These are phyloP conservation scores for Flaveria linearis DNA, from an alignment of 129 eudicot genomes.

Conservation along the genomic window DNA sequence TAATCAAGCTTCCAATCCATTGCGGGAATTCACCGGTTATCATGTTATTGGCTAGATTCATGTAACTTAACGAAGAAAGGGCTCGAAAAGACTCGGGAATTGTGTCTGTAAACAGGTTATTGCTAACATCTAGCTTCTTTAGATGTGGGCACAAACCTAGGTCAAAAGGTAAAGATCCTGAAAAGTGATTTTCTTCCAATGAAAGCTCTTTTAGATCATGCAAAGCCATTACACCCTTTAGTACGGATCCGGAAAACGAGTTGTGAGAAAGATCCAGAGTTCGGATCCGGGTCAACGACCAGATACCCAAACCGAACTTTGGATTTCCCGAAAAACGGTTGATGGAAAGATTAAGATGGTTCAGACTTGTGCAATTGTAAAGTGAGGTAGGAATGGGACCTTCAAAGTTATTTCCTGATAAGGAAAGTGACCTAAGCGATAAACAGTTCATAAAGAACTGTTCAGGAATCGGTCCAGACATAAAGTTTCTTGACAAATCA, in stretches of 20 bases:
- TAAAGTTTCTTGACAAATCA: constrained; percentile 61
- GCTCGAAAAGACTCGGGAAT: constrained; percentile 53
- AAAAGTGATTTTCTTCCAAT: constrained; percentile 64
- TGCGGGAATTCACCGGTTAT: constrained; percentile 66
- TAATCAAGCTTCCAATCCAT: constrained; percentile 57
- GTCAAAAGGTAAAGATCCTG: constrained; percentile 67
- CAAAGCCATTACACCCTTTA: constrained; percentile 48
- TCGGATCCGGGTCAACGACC: constrained; percentile 66
- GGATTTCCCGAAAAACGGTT: constrained; percentile 78
- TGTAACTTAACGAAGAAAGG: constrained; percentile 44
- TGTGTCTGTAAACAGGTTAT: constrained; percentile 56
- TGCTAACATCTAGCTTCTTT: constrained; percentile 58
- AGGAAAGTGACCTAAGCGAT: constrained; percentile 62
- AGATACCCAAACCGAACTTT: constrained; percentile 42
- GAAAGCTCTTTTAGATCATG: constrained; percentile 75
- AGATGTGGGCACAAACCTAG: constrained; percentile 82
- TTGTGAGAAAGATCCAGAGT: constrained; percentile 76
- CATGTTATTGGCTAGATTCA: constrained; percentile 57
- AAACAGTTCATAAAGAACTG: constrained; percentile 45
- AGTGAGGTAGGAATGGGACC: constrained; percentile 74
- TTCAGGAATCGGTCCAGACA: constrained; percentile 72
- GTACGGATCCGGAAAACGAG: constrained; percentile 59
- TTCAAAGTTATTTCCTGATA: constrained; percentile 64
- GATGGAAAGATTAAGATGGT: constrained; percentile 64
- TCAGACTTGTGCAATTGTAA: constrained; percentile 47